Base-by-base conservation (phyloP, 768 basidiomycete species). In the Serendipita sp. region DNA sequence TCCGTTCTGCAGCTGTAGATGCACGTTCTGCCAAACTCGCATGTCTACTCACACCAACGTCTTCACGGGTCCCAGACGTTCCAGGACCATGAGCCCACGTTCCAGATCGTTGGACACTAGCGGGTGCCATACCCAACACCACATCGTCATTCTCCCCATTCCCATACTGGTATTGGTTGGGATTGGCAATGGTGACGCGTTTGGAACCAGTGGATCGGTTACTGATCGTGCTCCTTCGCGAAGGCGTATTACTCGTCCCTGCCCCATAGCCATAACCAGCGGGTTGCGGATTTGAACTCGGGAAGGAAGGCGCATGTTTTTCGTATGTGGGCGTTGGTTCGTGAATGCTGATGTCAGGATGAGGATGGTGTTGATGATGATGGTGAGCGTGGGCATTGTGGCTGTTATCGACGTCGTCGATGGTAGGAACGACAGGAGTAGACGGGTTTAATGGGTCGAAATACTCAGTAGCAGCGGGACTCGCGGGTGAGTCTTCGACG, bases 61-160 rank as follows among this genome's bases (percentile, higher is more conserved):
- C 55, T n/a, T 60, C 55, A n/a, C 34, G 23, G 23, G 31, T 60
- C 10, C 55, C 55, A 60, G 55, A 60, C 16, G 55, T 60, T 10
- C 55, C 55, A 60, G 55, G 5, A 8, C 55, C 55, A 60, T n/a
- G 55, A 60, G 55, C 55, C 55, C 55, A 60, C 8, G 55, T 60
- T 10, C 55, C 55, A 60, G 55, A 23, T 4, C 55, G 55, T 3
- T 60, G 16, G 55, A 60, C 55, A n/a, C 27, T 27, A 8, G 34
- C 55, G 1, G 13, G 16, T 10, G 16, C 55, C 8, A 23, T 3
- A 23, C 23, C 55, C 8, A 60, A 27, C 33, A 60, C 55, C 23
- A 60, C 55, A 34, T 60, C 34, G 10, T 60, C 55, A n/a, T 50
- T n/a, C 5, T 50, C n/a, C n/a, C n/a, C 37, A 13, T 13, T 13